These are phyloP conservation scores for Diaporthe citri DNA, from an alignment of 2,329 filamentous ascomycete genomes.

Conservation along the genomic window DNA sequence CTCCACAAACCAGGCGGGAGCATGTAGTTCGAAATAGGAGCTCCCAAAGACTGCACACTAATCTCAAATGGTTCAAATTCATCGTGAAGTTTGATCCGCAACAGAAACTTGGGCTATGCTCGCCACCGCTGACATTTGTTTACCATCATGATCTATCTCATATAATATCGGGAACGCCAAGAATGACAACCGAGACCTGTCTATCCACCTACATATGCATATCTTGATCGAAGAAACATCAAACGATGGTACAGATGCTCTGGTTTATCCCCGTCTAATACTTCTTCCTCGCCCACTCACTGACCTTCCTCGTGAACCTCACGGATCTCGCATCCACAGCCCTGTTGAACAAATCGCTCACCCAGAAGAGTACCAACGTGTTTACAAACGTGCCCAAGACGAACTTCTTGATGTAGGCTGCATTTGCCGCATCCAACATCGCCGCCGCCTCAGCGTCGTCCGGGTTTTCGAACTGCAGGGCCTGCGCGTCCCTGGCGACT, in stretches of 20 bases:
- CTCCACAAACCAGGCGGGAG: no score
- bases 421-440: not conserved
- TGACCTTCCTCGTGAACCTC: slow-evolving; percentile 40
- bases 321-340: slow-evolving; percentile 42
- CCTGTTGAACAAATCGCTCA: slow-evolving; percentile 44
- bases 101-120: no score
- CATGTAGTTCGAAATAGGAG: no score
- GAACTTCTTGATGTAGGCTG: not conserved
- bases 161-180: not conserved
- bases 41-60: no score
- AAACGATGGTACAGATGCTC: no score
- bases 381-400: slow-evolving; percentile 23
- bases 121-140: no score
- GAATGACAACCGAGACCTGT: not conserved
- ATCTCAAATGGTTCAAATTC: no score
- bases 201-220: not conserved
- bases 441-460: not conserved
- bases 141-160: no score
- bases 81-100: no score
- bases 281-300: slow-evolving; percentile 32
- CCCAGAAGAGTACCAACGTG: slow-evolving; percentile 43
- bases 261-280: not conserved
- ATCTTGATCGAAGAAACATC: no score
- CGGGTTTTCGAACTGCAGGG: not conserved
- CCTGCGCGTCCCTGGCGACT: not conserved